phyloP scores from a whole-genome alignment of 2,329 filamentous ascomycete species.

The Colletotrichum magnum region DNA sequence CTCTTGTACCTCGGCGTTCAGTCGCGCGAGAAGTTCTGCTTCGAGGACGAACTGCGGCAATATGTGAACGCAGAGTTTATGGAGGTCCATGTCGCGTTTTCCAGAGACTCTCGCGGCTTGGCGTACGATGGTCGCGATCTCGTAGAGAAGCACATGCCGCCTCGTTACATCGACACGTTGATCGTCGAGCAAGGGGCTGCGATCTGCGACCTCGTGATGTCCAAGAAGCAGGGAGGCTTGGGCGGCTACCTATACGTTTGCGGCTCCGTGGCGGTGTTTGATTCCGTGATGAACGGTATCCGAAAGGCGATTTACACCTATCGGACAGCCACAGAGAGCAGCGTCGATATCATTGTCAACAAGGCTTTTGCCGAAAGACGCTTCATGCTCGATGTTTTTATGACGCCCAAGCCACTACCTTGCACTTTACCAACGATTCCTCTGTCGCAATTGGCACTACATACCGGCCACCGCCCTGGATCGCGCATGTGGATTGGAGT shows the following conservation, averaged over 20 bases:
- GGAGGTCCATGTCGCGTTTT: constrained; percentile 68
- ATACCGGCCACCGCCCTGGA: constrained; percentile 64
- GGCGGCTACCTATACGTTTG: constrained; percentile 46
- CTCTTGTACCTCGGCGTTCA: constrained; percentile 67
- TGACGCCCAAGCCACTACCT: constrained; percentile 67
- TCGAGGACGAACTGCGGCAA: constrained; percentile 62
- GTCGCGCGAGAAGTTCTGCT: constrained; percentile 66
- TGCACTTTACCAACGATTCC: constrained; percentile 66
- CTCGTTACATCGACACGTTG: constrained; percentile 66
- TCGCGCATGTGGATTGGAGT: constrained; percentile 66
- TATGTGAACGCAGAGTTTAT: constrained; percentile 62
- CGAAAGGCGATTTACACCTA: constrained; percentile 68
- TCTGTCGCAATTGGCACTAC: constrained; percentile 62
- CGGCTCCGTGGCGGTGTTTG: constrained; percentile 55
- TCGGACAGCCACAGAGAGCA: constrained; percentile 65
- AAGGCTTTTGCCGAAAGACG: constrained; percentile 68
- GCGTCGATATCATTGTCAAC: constrained; percentile 64
- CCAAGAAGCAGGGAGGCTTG: constrained; percentile 67
- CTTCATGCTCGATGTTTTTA: constrained; percentile 71
- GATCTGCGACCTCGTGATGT: constrained; percentile 69
- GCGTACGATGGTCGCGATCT: constrained; percentile 61
- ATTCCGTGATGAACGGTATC: constrained; percentile 69
- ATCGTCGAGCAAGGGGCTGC: constrained; percentile 65
- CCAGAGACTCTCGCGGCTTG: constrained; percentile 63
- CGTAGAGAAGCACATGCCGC: constrained; percentile 62